Conservation (phyloP, 495 filamentous ascomycete species). For the Daldinia grandis region DNA sequence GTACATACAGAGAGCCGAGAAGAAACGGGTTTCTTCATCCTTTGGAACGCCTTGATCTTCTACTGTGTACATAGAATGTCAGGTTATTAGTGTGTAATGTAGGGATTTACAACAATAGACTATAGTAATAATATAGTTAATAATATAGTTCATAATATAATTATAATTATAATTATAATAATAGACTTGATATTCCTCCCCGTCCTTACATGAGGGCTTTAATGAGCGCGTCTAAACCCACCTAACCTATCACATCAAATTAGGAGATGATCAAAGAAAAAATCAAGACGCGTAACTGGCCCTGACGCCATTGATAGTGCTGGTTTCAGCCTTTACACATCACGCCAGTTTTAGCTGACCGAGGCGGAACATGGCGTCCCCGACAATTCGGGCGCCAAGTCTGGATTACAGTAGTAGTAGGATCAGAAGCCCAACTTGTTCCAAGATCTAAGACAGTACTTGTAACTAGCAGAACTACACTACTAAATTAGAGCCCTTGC, state of each 20-base stretch:
- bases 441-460: slow-evolving; percentile 40
- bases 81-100: too few species aligned
- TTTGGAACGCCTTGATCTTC: slow-evolving; percentile 30
- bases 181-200: slow-evolving; percentile 7
- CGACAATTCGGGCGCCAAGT: slow-evolving; percentile 37
- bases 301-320: slow-evolving; percentile 9
- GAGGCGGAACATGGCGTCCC: slow-evolving; percentile 33
- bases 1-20: slow-evolving; percentile 5
- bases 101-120: too few species aligned
- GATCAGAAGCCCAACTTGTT: slow-evolving; percentile 27
- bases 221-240: slow-evolving; percentile 17
- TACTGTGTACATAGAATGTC: neutral
- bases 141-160: too few species aligned
- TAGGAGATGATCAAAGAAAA: slow-evolving; percentile 13
- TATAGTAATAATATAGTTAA: too few species aligned
- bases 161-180: too few species aligned
- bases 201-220: slow-evolving; percentile 24
- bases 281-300: neutral
- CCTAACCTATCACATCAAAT: too few species aligned
- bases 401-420: slow-evolving; percentile 26
- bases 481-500: slow-evolving; percentile 14
- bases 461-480: slow-evolving; percentile 22
- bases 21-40: slow-evolving; percentile 28
- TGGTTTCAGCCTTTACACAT: slow-evolving; percentile 16
- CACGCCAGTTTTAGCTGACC: slow-evolving; percentile 28